These are phyloP conservation scores for Globisporangium takayamanum DNA, from an alignment of 352 stramenopile genomes.

Conservation along the genomic window DNA sequence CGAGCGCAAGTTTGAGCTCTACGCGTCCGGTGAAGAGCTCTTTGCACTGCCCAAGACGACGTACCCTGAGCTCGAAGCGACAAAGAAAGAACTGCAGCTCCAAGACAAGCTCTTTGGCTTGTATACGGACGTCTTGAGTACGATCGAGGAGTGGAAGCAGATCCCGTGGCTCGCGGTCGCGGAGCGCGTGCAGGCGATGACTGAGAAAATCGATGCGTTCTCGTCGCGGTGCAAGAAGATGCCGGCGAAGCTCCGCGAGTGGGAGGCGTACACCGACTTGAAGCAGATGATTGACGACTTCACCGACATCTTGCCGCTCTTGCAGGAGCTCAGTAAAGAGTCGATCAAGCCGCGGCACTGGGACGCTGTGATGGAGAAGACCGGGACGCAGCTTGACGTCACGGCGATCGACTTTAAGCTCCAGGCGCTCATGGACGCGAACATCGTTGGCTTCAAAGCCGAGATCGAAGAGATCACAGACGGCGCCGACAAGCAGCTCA, in stretches of 20 bases:
- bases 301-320: conserved; percentile 92
- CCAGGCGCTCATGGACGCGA: conserved; percentile 91
- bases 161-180: conserved; percentile 94
- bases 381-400: conserved; percentile 90
- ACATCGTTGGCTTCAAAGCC: conserved; percentile 88
- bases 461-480: conserved; percentile 98
- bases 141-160: conserved; percentile 96
- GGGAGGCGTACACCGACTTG: conserved; percentile 95
- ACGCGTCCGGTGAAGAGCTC: conserved; percentile 94
- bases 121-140: conserved; percentile 96
- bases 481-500: conserved; percentile 96
- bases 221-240: conserved; percentile 96
- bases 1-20: conserved; percentile 96
- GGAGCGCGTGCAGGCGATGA: conserved; percentile 94
- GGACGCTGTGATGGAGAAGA: conserved; percentile 95
- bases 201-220: conserved; percentile 95
- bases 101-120: conserved; percentile 94
- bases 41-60: conserved; percentile 95
- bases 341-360: conserved; percentile 96
- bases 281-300: conserved; percentile 98
- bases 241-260: conserved; percentile 93
- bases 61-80: conserved; percentile 95
- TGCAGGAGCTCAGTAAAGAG: conserved; percentile 96
- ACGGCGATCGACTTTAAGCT: conserved; percentile 94
- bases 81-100: conserved; percentile 96